Conservation (phyloP, 2,329 filamentous ascomycete genomes). For the Venturia carpophila region DNA sequence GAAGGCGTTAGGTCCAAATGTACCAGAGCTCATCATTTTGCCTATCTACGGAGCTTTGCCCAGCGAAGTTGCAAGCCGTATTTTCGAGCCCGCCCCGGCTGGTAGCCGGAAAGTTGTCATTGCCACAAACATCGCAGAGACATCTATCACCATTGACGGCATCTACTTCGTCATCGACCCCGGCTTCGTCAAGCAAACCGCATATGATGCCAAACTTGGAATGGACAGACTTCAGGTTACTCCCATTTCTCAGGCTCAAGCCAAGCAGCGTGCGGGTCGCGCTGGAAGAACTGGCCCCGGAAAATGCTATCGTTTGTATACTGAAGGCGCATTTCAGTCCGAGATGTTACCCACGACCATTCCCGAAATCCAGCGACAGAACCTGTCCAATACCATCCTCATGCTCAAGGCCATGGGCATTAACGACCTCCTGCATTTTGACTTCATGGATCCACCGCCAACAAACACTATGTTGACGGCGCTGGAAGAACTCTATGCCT, state of each 20-base stretch:
- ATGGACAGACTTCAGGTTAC: slow-evolving; percentile 97
- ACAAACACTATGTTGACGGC: slow-evolving; percentile 97
- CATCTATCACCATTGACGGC: slow-evolving; percentile 93
- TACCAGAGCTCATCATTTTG: slow-evolving; percentile 85
- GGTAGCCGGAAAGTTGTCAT: slow-evolving; percentile 91
- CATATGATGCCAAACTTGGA: slow-evolving; percentile 91
- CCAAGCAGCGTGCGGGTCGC: slow-evolving; percentile 85
- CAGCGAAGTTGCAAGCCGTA: slow-evolving; percentile 84
- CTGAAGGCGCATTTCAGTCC: slow-evolving; percentile 87
- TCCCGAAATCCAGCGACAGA: slow-evolving; percentile 93
- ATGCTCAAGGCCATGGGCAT: slow-evolving; percentile 99
- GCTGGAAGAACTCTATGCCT: slow-evolving; percentile 85
- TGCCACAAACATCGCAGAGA: slow-evolving; percentile 97
- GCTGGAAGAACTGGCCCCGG: slow-evolving; percentile 91
- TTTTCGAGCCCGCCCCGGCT: slow-evolving; percentile 86
- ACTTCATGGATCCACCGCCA: slow-evolving; percentile 98
- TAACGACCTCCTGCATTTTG: slow-evolving; percentile 92
- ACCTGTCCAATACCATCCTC: slow-evolving; percentile 83
- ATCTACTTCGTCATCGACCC: slow-evolving; percentile 97
- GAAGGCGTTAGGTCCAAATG: slow-evolving; percentile 84
- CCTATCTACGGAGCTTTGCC: slow-evolving; percentile 95
- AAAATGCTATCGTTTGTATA: slow-evolving; percentile 93
- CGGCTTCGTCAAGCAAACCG: slow-evolving; percentile 96
- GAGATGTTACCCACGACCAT: slow-evolving; percentile 97
- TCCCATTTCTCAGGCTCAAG: slow-evolving; percentile 93